Conservation (phyloP, 768 basidiomycete species). For the Boletus pseudo-olivaceus region DNA sequence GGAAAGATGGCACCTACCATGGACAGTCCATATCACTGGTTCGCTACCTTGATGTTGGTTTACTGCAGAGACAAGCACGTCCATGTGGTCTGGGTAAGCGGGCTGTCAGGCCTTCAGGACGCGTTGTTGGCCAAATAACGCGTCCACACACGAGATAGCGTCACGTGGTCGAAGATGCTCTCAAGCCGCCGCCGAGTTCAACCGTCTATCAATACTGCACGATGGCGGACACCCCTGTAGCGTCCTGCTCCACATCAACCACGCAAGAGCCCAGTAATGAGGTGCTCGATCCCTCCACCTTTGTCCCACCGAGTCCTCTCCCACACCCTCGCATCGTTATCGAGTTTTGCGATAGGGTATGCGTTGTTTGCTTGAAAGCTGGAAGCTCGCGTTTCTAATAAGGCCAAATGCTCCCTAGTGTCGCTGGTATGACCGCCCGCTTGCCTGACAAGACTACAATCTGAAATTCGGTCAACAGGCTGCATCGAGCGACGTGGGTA, state of each 20-base stretch:
- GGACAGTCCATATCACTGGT: constrained; percentile 57
- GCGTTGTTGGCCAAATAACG: constrained; percentile 42
- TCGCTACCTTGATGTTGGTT: constrained; percentile 3
- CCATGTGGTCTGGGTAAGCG: constrained; percentile 10
- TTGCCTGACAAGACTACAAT: not conserved
- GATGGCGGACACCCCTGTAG: constrained; percentile 25
- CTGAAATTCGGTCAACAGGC: constrained; percentile 44
- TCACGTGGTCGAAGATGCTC: constrained; percentile 31
- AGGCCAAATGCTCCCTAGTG: constrained; percentile 44
- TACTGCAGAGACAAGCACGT: not conserved
- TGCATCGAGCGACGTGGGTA: constrained; percentile 91
- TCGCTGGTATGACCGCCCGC: constrained; percentile 59
- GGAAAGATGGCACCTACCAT: constrained; percentile 42
- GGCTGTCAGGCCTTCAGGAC: constrained; percentile 7
- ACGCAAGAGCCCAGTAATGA: constrained; percentile 16
- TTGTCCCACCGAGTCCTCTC: constrained; percentile 50
- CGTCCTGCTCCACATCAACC: constrained; percentile 6
- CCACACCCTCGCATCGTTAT: constrained; percentile 64
- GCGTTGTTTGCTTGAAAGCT: constrained; percentile 20
- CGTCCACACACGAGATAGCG: constrained; percentile 38
- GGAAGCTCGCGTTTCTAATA: constrained; percentile 1
- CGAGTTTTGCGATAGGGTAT: constrained; percentile 90
- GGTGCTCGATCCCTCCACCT: constrained; percentile 46
- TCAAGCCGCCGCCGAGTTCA: not conserved
- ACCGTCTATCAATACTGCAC: not conserved